These are phyloP conservation scores for Athelia sp. DNA, from an alignment of 1,284 basidiomycete genomes.

Conservation along the genomic window DNA sequence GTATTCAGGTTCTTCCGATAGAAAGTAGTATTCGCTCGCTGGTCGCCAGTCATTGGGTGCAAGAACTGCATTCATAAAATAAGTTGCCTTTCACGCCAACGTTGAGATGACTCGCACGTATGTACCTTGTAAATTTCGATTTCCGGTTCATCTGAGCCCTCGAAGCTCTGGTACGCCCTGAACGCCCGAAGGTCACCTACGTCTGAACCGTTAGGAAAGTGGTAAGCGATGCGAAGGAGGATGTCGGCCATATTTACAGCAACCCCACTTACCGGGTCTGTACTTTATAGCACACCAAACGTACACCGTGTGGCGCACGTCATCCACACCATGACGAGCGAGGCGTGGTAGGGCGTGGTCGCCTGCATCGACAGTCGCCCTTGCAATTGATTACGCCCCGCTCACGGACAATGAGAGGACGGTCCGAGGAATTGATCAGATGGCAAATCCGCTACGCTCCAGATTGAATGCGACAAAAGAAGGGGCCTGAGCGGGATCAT, in stretches of 20 bases:
- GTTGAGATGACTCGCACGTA: constrained; percentile 28
- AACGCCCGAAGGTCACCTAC: constrained; percentile 39
- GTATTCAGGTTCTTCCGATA: not conserved
- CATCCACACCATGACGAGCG: not conserved
- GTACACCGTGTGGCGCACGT: not conserved
- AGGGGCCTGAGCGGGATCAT: too few relatives aligned
- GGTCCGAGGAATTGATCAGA: not conserved
- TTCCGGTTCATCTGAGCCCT: constrained; percentile 19
- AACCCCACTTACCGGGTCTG: not conserved
- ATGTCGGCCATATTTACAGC: constrained; percentile 26
- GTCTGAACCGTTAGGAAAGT: constrained; percentile 18
- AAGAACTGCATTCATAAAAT: not conserved
- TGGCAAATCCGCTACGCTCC: not conserved
- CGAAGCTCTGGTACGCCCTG: constrained; percentile 32
- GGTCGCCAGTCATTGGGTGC: not conserved
- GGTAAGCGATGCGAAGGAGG: constrained; percentile 37
- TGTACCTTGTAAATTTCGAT: constrained; percentile 44
- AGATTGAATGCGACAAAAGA: too few relatives aligned
- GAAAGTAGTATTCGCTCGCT: not conserved
- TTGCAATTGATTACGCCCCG: not conserved
- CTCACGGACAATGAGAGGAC: not conserved
- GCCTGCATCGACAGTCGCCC: not conserved
- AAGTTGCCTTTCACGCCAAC: not conserved
- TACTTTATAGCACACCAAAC: not conserved
- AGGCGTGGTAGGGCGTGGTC: not conserved